phyloP scores from a whole-genome alignment of 2,329 filamentous ascomycete species.

The Fusarium tuaranense region DNA sequence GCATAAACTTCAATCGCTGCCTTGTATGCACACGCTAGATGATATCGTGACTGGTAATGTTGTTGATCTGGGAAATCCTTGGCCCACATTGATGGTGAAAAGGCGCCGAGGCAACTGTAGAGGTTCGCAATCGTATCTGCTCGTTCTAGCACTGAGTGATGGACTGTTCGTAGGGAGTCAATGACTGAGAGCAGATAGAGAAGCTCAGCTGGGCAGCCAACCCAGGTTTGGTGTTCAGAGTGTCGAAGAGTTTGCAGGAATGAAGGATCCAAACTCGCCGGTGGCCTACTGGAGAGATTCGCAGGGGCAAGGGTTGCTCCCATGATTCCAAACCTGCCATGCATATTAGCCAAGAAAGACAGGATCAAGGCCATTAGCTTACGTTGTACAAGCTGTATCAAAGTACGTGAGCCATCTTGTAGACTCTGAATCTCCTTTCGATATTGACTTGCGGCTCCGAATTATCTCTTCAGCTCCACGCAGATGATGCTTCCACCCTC shows the following conservation, averaged over 20 bases:
- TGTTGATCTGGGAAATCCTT: conserved; percentile 3
- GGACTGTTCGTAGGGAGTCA: neutral
- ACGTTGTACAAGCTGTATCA: conserved; percentile 27
- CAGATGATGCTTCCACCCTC: conserved; percentile 19
- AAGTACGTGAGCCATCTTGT: conserved; percentile 15
- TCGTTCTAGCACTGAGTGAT: neutral
- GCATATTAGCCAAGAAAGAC: neutral
- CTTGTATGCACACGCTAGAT: conserved; percentile 18
- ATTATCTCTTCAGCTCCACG: conserved; percentile 15
- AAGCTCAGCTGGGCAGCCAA: conserved; percentile 21
- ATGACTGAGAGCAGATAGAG: conserved; percentile 4
- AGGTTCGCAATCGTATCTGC: neutral
- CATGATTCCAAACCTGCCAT: conserved; percentile 12
- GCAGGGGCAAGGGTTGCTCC: conserved; percentile 12
- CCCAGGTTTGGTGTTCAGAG: conserved; percentile 27
- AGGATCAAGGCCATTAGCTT: neutral
- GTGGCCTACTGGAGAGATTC: neutral
- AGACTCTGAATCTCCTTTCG: neutral
- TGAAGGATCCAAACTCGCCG: neutral
- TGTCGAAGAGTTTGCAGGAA: conserved; percentile 13
- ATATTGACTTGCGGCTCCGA: neutral
- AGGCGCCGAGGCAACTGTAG: neutral
- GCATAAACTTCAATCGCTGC: conserved; percentile 15
- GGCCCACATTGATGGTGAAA: conserved; percentile 10
- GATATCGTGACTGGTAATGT: conserved; percentile 6